Conservation (phyloP, 2,329 filamentous ascomycete species). For the Paecilomyces niveus region DNA sequence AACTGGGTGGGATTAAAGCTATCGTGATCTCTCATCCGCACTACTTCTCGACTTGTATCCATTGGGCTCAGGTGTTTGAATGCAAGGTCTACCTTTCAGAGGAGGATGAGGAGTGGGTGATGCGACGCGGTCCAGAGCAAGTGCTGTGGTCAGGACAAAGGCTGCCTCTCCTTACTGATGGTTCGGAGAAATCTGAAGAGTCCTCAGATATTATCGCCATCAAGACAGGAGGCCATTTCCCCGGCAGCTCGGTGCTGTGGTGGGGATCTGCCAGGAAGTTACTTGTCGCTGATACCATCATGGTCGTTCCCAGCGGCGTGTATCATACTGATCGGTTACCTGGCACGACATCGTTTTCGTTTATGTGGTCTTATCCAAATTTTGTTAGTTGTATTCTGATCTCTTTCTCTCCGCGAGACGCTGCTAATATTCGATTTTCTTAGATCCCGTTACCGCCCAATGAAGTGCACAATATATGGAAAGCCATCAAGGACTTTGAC, state of each 20-base stretch:
- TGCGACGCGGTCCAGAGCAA: slow-evolving; percentile 28
- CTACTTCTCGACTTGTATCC: slow-evolving; percentile 69
- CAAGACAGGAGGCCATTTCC: slow-evolving; percentile 73
- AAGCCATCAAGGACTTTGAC: slow-evolving; percentile 52
- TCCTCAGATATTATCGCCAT: slow-evolving; percentile 50
- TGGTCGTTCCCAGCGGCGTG: slow-evolving; percentile 53
- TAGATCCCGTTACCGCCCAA: slow-evolving; percentile 61
- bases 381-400: slow-evolving; percentile 21
- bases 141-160: slow-evolving; percentile 26
- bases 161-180: slow-evolving; percentile 26
- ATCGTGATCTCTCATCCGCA: slow-evolving; percentile 77
- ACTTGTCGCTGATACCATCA: slow-evolving; percentile 71
- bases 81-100: slow-evolving; percentile 63
- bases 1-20: slow-evolving; percentile 58
- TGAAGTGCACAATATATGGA: slow-evolving; percentile 64
- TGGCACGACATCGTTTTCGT: slow-evolving; percentile 51
- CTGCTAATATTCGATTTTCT: not conserved
- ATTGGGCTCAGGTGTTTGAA: slow-evolving; percentile 62
- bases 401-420: not conserved
- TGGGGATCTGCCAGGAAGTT: slow-evolving; percentile 54
- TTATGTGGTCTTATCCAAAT: slow-evolving; percentile 73
- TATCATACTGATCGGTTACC: slow-evolving; percentile 26
- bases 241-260: slow-evolving; percentile 62
- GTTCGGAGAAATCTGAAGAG: slow-evolving; percentile 3
- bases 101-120: slow-evolving; percentile 62